These are phyloP conservation scores for Wickerhamiella bombiphila DNA, from an alignment of 805 yeast species.

Conservation along the genomic window DNA sequence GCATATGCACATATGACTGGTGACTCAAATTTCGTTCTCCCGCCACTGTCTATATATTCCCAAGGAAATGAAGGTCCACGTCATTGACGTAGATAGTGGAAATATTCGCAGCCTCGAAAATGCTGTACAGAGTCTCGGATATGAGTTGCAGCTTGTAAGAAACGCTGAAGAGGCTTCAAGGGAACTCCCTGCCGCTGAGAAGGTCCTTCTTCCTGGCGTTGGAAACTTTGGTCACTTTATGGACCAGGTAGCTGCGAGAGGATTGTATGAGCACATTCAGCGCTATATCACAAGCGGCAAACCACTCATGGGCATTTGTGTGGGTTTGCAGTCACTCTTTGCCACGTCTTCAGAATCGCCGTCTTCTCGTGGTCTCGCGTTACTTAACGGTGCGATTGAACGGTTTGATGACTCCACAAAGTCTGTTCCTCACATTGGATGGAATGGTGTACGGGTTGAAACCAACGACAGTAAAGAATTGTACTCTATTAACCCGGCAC, in stretches of 20 bases:
- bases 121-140: conserved; percentile 71
- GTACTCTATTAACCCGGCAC: conserved; percentile 49
- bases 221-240: conserved; percentile 96
- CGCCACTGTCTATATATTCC: no score
- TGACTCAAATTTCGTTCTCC: background rate
- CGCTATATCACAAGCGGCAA: conserved; percentile 61
- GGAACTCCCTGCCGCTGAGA: conserved; percentile 31
- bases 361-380: conserved; percentile 43
- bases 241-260: conserved; percentile 43
- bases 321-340: conserved; percentile 82
- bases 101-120: conserved; percentile 78
- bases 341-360: conserved; percentile 62
- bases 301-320: conserved; percentile 94
- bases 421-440: conserved; percentile 93
- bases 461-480: conserved; percentile 23
- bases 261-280: conserved; percentile 50
- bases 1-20: background rate
- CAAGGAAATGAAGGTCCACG: no score
- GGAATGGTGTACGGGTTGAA: conserved; percentile 43
- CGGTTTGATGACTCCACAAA: conserved; percentile 52
- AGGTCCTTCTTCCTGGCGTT: conserved; percentile 83
- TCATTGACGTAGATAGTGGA: conserved; percentile 90
- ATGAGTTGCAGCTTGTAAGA: conserved; percentile 27
- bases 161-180: conserved; percentile 16
- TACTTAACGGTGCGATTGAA: conserved; percentile 36